These are phyloP conservation scores for Persicaria maculosa DNA, from an alignment of 148 eudicot species.

Conservation along the genomic window DNA sequence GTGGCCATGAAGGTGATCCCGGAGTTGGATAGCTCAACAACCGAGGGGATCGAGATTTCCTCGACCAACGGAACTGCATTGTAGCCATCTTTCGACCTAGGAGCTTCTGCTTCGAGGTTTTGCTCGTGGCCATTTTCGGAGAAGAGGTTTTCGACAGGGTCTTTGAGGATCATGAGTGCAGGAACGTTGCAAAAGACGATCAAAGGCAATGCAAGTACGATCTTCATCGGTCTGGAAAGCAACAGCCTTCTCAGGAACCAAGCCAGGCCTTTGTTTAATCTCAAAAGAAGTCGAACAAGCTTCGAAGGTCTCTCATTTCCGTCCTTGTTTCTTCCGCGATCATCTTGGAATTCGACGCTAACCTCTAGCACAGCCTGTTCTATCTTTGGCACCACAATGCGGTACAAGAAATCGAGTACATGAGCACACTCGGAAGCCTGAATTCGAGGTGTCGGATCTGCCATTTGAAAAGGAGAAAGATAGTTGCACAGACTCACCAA, in stretches of 20 bases:
- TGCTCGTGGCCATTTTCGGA: conserved; percentile 12
- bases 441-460: neutral
- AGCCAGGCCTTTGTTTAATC: neutral
- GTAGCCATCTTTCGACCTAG: neutral
- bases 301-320: neutral
- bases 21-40: conserved; percentile 22
- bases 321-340: conserved; percentile 12
- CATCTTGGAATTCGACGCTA: no score
- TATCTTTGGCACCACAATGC: conserved; percentile 16
- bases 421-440: conserved; percentile 19
- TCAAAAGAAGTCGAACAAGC: conserved; percentile 2
- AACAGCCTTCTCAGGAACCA: neutral
- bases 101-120: conserved; percentile 9
- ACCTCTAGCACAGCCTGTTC: conserved; percentile 17
- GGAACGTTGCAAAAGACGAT: conserved; percentile 24
- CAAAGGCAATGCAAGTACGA: conserved; percentile 22
- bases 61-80: conserved; percentile 20
- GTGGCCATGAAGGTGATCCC: conserved; percentile 25
- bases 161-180: conserved; percentile 20
- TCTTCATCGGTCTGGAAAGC: conserved; percentile 12
- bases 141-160: conserved; percentile 19
- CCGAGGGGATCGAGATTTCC: conserved; percentile 33
- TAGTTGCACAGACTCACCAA: conserved; percentile 19
- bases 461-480: conserved; percentile 27
- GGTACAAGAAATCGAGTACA: conserved; percentile 33